Base-by-base conservation (phyloP, 2,329 filamentous ascomycete species). In the Juglanconis juglandina region DNA sequence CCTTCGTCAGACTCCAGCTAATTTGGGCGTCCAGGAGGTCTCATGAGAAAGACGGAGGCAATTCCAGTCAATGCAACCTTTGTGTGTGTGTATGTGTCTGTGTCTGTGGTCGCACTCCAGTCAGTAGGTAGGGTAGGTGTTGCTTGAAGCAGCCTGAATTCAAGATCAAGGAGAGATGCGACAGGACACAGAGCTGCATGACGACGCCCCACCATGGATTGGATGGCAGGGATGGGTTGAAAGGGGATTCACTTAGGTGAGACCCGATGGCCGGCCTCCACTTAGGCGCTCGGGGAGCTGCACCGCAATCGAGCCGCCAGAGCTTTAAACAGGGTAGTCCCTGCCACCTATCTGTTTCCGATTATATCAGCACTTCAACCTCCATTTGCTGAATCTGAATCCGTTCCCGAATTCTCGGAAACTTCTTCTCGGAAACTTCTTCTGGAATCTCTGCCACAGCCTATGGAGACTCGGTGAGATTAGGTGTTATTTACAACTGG, bases 171-270 rank as follows among this genome's bases (percentile, higher is more conserved):
- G 24, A 24, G 24, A 56, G 44, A 56, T 56, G 53, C 53, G 53
- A 56, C 49, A 52, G 49, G 48, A 52, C 53, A 37, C 37, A n/a
- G 51, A 44, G 24, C 46, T 39, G 44, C 53, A 56, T 56, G 53
- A 48, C 53, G 44, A 48, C 49, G 53, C 53, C 53, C 53, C 44
- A 56, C 44, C 34, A 35, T 33, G 44, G 46, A 30, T 14, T 33
- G 44, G 9, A 39, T 49, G 33, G 48, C 37, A 33, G 44, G 53
- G 53, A 46, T 24, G 24, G 24, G 24, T 24, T 24, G 24, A 24
- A 24, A 24, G 24, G 24, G 24, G 24, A 24, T 24, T 24, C 24
- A 24, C 24, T 24, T 24, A 24, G 24, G 24, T 24, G 44, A 47
- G 53, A 44, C 42, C 46, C 42, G 46, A 46, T 34, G 37, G 33